Base-by-base conservation (phyloP, 1,139 yeast species). In the Candida smagusa region DNA sequence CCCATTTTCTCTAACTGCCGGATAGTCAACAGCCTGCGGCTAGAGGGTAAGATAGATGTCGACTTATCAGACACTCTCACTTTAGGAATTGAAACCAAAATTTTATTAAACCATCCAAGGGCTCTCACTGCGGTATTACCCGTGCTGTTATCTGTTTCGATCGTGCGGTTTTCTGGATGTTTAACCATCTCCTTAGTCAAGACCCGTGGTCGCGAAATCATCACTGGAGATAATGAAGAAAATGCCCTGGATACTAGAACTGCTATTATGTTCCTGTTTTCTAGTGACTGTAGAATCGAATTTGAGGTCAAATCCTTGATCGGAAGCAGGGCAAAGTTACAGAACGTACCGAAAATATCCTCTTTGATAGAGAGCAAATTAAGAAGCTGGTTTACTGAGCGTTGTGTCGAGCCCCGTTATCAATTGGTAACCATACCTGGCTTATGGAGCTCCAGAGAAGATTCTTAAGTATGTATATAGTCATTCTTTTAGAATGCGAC, bases 1-100 rank as follows among this genome's bases (percentile, higher is more conserved):
- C 99, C 99, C 2, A 87, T 92, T 35, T 86, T 92, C 56, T 84
- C 96, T 42, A 92, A 94, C 57, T 92, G 99, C 61, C 75, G 95
- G 35, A 86, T 94, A 22, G 74, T 73, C 43, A 82, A 82, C 46
- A 48, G 61, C 1, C 80, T 80, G 9, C 70, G 86, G 41, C 58
- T 85, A 33, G 97, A 92, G 56, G 97, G 96, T 0, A 89, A 85
- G 46, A 90, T 94, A 35, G 97, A 92, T 58, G 95, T 92, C 28
- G 97, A 90, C 56, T 66, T 94, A 35, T 79, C 94, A 7, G 99
- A 92, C 55, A 84, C 95, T 2, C 69, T 92, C 34, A 88, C 97
- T 0, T 66, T 94, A 28, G 98, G 96, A 0, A 79, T 92, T 6
- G 95, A 90, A 42, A 92, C 98, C 0, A 78, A 80, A 40, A 60